Base-by-base conservation (phyloP, 2,329 filamentous ascomycete genomes). In the Zymoseptoria tritici region DNA sequence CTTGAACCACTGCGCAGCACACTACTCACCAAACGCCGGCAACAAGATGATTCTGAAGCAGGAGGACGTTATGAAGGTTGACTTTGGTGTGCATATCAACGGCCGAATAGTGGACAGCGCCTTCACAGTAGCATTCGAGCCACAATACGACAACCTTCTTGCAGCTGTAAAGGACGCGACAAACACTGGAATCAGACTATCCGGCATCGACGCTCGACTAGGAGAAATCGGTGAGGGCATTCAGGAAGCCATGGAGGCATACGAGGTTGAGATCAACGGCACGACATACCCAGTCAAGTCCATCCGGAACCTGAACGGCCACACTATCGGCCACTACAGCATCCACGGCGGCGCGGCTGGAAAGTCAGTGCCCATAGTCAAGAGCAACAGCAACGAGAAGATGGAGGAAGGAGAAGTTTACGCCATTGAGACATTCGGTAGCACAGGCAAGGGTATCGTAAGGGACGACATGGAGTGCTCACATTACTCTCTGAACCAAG, bases 91-190 rank as follows among this genome's bases (percentile, higher is more conserved):
- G 29, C 89, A 93, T 72, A 82, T 92, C 69, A 89, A 88, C 69
- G 89, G 89, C 3, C 82, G 85, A 66, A 93, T 92, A 70, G 88
- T 92, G 60, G 89, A 93, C 77, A 89, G 85, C 65, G 89, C 89
- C 5, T 93, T 91, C 71, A 92, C 89, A 9, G 80, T 92, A 74
- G 81, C 88, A 0, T 92, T 90, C 70, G 86, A 92, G 68, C 84
- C 83, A 22, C 82, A 81, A 64, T 92, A 90, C 73, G 87, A 92
- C 73, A 87, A 87, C 69, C 79, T 93, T 26, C 81, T 93, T 42
- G 80, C 82, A 52, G 86, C 89, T 3, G 89, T 91, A 60, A 85
- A 85, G 74, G 88, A 84, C 59, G 88, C 89, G 13, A 92, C 89
- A 59, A 89, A 91, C 75, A 78, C 78, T 54, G 80, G 74, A 57